Conservation (phyloP, 2,329 filamentous ascomycete species). For the Arthrobotrys musiformis region DNA sequence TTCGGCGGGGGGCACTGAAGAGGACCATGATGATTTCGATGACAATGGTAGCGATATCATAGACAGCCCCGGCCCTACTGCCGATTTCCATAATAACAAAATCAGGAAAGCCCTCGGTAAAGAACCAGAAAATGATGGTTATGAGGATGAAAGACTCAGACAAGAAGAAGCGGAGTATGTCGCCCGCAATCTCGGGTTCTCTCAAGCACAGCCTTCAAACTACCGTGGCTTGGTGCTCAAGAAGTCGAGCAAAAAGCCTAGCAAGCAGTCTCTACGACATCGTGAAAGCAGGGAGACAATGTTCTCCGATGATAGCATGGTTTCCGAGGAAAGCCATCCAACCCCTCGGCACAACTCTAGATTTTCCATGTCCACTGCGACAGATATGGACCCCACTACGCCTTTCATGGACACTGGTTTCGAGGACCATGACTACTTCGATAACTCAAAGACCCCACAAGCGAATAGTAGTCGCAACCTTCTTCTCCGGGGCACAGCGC, state of each 20-base stretch:
- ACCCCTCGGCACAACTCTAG: conserved; percentile 36
- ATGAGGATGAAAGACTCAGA: conserved; percentile 41
- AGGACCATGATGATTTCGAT: conserved; percentile 32
- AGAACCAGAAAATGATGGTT: conserved; percentile 30
- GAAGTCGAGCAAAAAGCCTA: conserved; percentile 26
- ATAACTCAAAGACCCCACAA: conserved; percentile 52
- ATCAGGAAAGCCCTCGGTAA: conserved; percentile 20
- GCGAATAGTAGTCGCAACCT: conserved; percentile 39
- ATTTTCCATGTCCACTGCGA: conserved; percentile 49
- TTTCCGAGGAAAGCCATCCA: conserved; percentile 46
- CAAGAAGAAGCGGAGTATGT: conserved; percentile 52
- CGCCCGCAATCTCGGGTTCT: conserved; percentile 53
- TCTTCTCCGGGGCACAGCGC: conserved; percentile 31
- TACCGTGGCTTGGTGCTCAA: conserved; percentile 35
- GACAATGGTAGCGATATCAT: conserved; percentile 54
- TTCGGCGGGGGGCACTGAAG: conserved; percentile 42
- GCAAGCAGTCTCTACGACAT: conserved; percentile 33
- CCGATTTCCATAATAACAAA: conserved; percentile 47
- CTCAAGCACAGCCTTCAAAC: conserved; percentile 32
- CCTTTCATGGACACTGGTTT: conserved; percentile 51
- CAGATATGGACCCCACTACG: conserved; percentile 39
- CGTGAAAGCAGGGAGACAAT: conserved; percentile 52
- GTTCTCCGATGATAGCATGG: conserved; percentile 50
- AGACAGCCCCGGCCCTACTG: conserved; percentile 50
- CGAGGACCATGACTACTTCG: conserved; percentile 44